phyloP scores from a whole-genome alignment of 192 early-diverging fungal genomes.

The Coemansia sp. region DNA sequence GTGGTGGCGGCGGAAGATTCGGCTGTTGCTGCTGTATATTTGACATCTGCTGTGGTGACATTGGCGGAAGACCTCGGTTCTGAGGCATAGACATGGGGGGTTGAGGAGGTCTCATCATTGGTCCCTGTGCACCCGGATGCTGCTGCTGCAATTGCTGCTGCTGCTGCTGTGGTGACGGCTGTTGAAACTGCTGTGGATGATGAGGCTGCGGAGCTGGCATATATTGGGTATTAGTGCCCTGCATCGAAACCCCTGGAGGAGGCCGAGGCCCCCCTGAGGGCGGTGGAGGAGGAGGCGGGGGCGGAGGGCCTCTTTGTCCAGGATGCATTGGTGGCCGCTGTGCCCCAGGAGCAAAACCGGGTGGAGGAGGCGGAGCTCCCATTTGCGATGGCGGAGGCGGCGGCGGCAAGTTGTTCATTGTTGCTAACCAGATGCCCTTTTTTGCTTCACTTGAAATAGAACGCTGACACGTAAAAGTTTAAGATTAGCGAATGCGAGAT shows the following conservation, averaged over 20 bases:
- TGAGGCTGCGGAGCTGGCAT: conserved; percentile 24
- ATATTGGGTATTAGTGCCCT: conserved; percentile 28
- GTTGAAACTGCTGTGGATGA: conserved; percentile 17
- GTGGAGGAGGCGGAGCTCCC: conserved; percentile 7
- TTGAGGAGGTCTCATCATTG: conserved; percentile 5
- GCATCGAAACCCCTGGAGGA: conserved; percentile 37
- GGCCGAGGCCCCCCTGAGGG: conserved; percentile 29
- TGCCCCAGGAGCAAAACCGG: conserved; percentile 3
- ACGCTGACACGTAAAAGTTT: background rate
- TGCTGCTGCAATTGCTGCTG: conserved; percentile 21
- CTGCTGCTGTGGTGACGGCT: conserved; percentile 18
- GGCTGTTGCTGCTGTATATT: conserved; percentile 23
- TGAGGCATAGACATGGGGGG: conserved; percentile 17
- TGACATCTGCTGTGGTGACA: conserved; percentile 1
- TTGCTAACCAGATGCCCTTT: conserved; percentile 1
- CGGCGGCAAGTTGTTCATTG: conserved; percentile 20
- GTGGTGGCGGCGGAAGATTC: conserved; percentile 1
- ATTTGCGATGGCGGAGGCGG: conserved; percentile 11
- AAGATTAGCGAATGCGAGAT: background rate
- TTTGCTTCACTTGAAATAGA: background rate
- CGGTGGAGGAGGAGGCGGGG: conserved; percentile 21
- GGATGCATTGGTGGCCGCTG: conserved; percentile 15
- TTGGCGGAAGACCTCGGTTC: conserved; percentile 1
- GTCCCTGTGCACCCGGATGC: conserved; percentile 29
- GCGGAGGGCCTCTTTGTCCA: conserved; percentile 18